Evolutionary conservation across 257 asterid genomes (phyloP), one percentile per base, ranked within the genome.

Genomic region (Solanum chiquidenum): DNA sequence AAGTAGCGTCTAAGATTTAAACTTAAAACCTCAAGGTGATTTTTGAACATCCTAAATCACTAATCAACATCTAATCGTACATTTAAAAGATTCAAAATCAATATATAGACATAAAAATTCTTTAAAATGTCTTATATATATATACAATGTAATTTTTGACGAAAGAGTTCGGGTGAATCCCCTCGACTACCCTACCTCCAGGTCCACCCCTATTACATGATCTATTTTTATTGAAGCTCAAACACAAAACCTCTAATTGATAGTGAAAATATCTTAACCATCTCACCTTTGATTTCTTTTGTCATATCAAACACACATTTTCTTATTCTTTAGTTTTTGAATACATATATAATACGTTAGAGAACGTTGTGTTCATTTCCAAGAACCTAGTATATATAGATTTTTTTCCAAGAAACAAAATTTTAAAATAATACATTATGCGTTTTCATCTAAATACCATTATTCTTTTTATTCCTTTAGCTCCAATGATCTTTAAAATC

Each of bases 131-230:
- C 0, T 46, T 46, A 13, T 46, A 0, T 29, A 0, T 29, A 29
- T 46, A 46, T 46, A 0, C 7, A 0, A 46, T 46, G 20, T 46
- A 46, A 46, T 13, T 46, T 46, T 46, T 46, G 55, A 46, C 55
- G 20, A 46, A 6, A 3, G 7, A 7, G 20, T 46, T 46, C 7
- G 20, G 0, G 0, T 12, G 20, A 46, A 0, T 46, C 0, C 0
- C 55, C 3, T 46, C 0, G 20, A 46, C 55, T 46, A 46, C 0
- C 55, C 55, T 46, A 46, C 0, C 55, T 46, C 55, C 13, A 44
- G 12, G 0, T 12, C 18, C 18, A 0, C 52, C 6, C 55, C 6
- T 46, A 46, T 12, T 46, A 49, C 0, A 49, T 0, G 6, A 5
- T 49, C 21, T 49, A 5, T 13, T 49, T 14, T 49, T 49, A 49